phyloP scores from a whole-genome alignment of 495 filamentous ascomycete species.

The Penicillium turbatum region DNA sequence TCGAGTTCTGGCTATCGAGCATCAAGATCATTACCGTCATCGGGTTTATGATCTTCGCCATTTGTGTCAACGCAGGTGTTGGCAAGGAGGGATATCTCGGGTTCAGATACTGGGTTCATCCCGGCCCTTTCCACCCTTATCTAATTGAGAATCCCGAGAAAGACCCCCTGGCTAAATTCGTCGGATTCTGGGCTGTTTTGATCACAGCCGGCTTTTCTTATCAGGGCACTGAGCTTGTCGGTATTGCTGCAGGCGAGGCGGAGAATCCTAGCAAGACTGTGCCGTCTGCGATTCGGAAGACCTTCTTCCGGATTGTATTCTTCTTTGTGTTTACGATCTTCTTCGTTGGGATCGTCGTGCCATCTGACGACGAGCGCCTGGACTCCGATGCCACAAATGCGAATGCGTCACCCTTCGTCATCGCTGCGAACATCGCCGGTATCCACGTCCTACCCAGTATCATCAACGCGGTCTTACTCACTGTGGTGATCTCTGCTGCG shows the following conservation, averaged over 20 bases:
- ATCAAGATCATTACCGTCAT: slow-evolving; percentile 58
- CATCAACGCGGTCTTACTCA: slow-evolving; percentile 71
- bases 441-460: slow-evolving; percentile 62
- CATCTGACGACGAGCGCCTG: slow-evolving; percentile 38
- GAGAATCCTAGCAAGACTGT: slow-evolving; percentile 61
- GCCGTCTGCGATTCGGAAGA: slow-evolving; percentile 62
- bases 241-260: slow-evolving; percentile 66
- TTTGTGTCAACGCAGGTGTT: slow-evolving; percentile 58
- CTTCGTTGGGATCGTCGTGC: slow-evolving; percentile 65
- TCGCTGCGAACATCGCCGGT: slow-evolving; percentile 54
- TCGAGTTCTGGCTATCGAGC: slow-evolving; percentile 58
- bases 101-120: slow-evolving; percentile 59
- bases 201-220: slow-evolving; percentile 57
- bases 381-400: slow-evolving; percentile 46
- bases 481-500: slow-evolving; percentile 59
- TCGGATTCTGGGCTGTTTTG: slow-evolving; percentile 34
- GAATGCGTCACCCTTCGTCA: slow-evolving; percentile 54
- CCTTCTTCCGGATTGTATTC: slow-evolving; percentile 66
- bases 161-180: slow-evolving; percentile 45
- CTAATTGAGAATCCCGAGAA: slow-evolving; percentile 28
- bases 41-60: slow-evolving; percentile 56
- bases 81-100: slow-evolving; percentile 52
- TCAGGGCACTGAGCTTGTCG: slow-evolving; percentile 60
- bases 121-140: slow-evolving; percentile 56
- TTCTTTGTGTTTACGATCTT: slow-evolving; percentile 65